Percentiles rank a stretch among this genome's conserved stretches.
These are phyloP conservation scores for Tricholoma saponaceum DNA, from an alignment of 768 basidiomycete species.

Conservation along the genomic window DNA sequence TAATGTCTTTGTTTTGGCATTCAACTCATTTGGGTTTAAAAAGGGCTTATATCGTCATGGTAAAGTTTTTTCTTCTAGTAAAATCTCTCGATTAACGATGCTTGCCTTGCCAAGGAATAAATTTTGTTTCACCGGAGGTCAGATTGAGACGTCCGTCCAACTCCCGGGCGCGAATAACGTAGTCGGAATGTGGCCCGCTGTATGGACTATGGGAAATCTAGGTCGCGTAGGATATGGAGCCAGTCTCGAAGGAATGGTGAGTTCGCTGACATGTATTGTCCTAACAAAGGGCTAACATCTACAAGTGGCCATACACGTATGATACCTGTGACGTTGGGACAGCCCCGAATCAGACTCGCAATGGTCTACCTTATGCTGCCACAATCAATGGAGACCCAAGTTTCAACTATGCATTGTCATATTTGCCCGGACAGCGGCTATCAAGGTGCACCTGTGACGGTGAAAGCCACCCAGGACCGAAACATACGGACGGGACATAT, in stretches of 20 bases:
- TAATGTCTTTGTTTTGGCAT: neutral
- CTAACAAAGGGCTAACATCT: constrained; percentile 2
- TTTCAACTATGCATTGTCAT: constrained; percentile 46
- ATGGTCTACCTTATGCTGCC: constrained; percentile 61
- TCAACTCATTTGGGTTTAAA: constrained; percentile 13
- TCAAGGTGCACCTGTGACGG: constrained; percentile 77
- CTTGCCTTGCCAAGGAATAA: constrained; percentile 52
- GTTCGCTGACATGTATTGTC: constrained; percentile 13
- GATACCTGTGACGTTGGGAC: constrained; percentile 83
- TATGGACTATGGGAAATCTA: constrained; percentile 71
- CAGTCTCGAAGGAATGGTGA: constrained; percentile 75
- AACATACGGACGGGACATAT: constrained; percentile 63
- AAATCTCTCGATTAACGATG: neutral
- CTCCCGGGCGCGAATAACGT: constrained; percentile 63
- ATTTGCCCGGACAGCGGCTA: constrained; percentile 73
- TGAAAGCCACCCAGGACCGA: constrained; percentile 79
- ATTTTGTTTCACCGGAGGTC: constrained; percentile 81
- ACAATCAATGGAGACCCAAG: constrained; percentile 49
- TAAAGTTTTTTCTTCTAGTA: constrained; percentile 21
- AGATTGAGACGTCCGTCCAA: constrained; percentile 56
- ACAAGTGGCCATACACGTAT: constrained; percentile 75
- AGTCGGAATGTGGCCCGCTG: constrained; percentile 69
- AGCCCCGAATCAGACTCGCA: constrained; percentile 66
- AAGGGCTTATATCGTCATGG: constrained; percentile 39
- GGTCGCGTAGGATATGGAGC: constrained; percentile 80